These are phyloP conservation scores for Aspergillus pseudoglaucus DNA, from an alignment of 2,329 filamentous ascomycete species.

Conservation along the genomic window DNA sequence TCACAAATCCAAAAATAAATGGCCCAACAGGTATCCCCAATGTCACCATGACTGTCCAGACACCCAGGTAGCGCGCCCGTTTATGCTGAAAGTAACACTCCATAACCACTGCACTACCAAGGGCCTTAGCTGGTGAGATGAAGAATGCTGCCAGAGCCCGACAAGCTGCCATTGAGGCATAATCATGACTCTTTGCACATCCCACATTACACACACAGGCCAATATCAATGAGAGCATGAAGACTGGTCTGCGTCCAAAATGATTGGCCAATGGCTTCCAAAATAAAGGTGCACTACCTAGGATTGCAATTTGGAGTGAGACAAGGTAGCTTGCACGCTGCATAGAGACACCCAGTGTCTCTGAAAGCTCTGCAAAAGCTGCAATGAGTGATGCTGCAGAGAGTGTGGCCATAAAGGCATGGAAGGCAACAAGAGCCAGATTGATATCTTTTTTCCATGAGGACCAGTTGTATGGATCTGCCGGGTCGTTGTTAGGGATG, in stretches of 20 bases:
- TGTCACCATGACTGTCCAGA: slow-evolving; percentile 50
- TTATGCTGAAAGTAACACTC: slow-evolving; percentile 53
- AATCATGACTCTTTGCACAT: slow-evolving; percentile 45
- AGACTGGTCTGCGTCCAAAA: slow-evolving; percentile 51
- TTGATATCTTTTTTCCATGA: slow-evolving; percentile 44
- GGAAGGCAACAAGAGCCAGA: slow-evolving; percentile 51
- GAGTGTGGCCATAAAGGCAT: slow-evolving; percentile 53
- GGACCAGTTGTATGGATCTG: slow-evolving; percentile 54
- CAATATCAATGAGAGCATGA: slow-evolving; percentile 45
- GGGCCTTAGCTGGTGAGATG: slow-evolving; percentile 46
- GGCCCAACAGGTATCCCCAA: slow-evolving; percentile 40
- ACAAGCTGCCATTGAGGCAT: slow-evolving; percentile 46
- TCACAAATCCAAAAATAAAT: slow-evolving; percentile 38
- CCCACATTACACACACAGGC: slow-evolving; percentile 48
- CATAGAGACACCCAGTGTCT: slow-evolving; percentile 44
- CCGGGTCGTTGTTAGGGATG: slow-evolving; percentile 44
- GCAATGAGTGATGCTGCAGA: slow-evolving; percentile 50
- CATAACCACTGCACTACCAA: slow-evolving; percentile 51
- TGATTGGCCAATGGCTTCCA: slow-evolving; percentile 52
- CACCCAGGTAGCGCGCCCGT: slow-evolving; percentile 48
- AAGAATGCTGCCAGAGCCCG: slow-evolving; percentile 48
- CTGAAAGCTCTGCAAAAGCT: slow-evolving; percentile 48
- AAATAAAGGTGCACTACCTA: too few species aligned
- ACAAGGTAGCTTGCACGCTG: slow-evolving; percentile 49
- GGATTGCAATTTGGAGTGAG: slow-evolving; percentile 51